Evolutionary conservation across 2,329 filamentous ascomycete genomes (phyloP).

Genomic region (Mycosphaerelloides madeirae): DNA sequence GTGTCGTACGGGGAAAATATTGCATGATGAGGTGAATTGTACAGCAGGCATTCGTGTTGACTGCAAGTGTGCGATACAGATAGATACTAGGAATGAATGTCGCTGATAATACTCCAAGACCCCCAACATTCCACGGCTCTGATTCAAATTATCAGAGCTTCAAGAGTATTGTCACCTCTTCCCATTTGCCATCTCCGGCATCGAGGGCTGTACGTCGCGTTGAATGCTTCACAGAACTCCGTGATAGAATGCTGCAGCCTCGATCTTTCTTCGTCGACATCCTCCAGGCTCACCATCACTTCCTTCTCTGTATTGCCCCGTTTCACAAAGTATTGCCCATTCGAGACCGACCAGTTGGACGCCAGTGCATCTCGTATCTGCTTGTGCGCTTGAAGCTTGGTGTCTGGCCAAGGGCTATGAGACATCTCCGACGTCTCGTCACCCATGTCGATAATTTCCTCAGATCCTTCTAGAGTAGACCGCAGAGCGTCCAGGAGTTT

Average conservation of each 20-base stretch:
- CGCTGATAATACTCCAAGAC: no score
- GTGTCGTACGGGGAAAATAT: no score
- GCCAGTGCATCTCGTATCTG: slow-evolving; percentile 43
- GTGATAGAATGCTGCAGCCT: slow-evolving; percentile 7
- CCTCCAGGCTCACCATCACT: slow-evolving; percentile 37
- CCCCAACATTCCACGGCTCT: no score
- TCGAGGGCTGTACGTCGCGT: slow-evolving; percentile 3
- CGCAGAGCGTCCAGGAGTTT: slow-evolving; percentile 1
- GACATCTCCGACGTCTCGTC: background rate
- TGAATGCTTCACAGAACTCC: slow-evolving; percentile 8
- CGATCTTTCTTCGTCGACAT: slow-evolving; percentile 14
- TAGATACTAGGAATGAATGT: no score
- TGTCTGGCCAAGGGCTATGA: slow-evolving; percentile 18
- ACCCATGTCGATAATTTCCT: background rate
- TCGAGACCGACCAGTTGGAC: slow-evolving; percentile 44
- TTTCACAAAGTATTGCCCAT: slow-evolving; percentile 45
- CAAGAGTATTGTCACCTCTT: background rate
- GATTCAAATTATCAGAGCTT: background rate
- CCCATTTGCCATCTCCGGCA: background rate
- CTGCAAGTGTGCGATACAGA: no score
- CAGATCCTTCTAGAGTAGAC: slow-evolving; percentile 5
- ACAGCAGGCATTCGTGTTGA: no score
- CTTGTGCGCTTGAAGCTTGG: slow-evolving; percentile 26
- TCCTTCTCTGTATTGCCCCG: slow-evolving; percentile 43
- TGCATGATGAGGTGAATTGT: no score